Evolutionary conservation across 345 rosid species (phyloP).

Genomic region (Ricinus communis): DNA sequence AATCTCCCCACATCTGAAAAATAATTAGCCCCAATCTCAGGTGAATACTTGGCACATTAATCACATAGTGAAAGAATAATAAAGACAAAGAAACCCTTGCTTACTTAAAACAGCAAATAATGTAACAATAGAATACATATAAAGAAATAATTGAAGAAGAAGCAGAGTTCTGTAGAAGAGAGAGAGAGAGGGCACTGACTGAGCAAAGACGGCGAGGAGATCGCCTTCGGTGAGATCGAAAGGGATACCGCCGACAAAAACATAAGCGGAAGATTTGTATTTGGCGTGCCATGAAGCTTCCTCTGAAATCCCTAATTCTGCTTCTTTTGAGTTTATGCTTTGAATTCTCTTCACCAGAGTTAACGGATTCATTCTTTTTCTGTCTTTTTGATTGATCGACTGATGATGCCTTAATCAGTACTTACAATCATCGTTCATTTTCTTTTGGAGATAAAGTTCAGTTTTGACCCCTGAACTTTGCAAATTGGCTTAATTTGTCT

Average conservation of each 20-base stretch:
- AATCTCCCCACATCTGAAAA: constrained; percentile 71
- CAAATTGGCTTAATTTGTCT: too few species aligned
- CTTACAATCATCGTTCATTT: too few species aligned
- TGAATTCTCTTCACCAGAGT: constrained; percentile 81
- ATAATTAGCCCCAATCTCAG: too few species aligned
- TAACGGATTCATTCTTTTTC: constrained; percentile 63
- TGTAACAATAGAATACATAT: background rate
- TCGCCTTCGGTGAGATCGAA: constrained; percentile 96
- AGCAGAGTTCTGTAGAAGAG: background rate
- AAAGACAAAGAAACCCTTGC: background rate
- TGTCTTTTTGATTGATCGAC: too few species aligned
- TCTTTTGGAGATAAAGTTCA: too few species aligned
- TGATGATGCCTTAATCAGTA: background rate
- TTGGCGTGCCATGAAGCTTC: constrained; percentile 95
- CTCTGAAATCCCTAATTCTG: constrained; percentile 75
- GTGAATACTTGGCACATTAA: too few species aligned
- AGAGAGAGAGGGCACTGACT: constrained; percentile 40
- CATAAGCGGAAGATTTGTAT: constrained; percentile 82
- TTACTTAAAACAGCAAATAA: too few species aligned
- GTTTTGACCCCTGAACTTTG: too few species aligned
- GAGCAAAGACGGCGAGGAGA: constrained; percentile 89
- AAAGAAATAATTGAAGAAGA: background rate
- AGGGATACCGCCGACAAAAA: constrained; percentile 81
- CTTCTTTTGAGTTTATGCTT: constrained; percentile 69
- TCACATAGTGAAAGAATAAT: too few species aligned